Conservation (phyloP, 1,284 basidiomycete genomes). For the Marasmius oreades region DNA sequence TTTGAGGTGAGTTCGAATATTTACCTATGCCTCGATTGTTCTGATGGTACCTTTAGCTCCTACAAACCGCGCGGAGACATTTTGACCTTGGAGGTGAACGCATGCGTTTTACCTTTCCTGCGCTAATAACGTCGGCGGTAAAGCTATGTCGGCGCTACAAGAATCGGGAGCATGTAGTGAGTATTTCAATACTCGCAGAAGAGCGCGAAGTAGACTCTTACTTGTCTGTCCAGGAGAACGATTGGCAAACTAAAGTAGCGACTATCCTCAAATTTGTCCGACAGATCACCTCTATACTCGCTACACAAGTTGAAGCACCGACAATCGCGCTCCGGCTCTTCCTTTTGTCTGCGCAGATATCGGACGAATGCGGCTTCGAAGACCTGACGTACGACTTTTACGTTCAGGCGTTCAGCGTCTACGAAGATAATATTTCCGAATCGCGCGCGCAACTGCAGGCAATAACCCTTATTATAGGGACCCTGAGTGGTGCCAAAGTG, state of each 20-base stretch:
- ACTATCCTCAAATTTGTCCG: conserved; percentile 89
- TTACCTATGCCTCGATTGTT: conserved; percentile 1
- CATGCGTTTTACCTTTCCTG: conserved; percentile 93
- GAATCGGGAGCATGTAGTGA: conserved; percentile 63
- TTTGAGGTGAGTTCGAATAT: conserved; percentile 63
- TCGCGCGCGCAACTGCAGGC: conserved; percentile 90
- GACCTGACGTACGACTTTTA: conserved; percentile 95
- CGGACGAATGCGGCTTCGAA: conserved; percentile 90
- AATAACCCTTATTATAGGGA: conserved; percentile 88
- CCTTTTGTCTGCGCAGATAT: conserved; percentile 90
- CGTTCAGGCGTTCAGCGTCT: conserved; percentile 93
- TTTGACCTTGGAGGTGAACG: conserved; percentile 90
- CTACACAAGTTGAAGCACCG: conserved; percentile 88
- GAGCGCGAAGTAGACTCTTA: conserved; percentile 6
- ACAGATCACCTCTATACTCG: conserved; percentile 87
- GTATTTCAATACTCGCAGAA: conserved; percentile 11
- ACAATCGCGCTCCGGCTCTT: conserved; percentile 87
- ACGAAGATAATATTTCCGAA: conserved; percentile 94
- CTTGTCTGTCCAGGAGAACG: conserved; percentile 53
- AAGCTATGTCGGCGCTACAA: conserved; percentile 90
- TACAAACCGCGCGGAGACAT: conserved; percentile 85
- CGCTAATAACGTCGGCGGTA: conserved; percentile 87
- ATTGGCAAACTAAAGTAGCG: conserved; percentile 81
- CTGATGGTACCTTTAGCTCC: conserved; percentile 44
- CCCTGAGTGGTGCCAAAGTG: conserved; percentile 79